These are phyloP conservation scores for Nephelium lappaceum DNA, from an alignment of 345 rosid species.

Conservation along the genomic window DNA sequence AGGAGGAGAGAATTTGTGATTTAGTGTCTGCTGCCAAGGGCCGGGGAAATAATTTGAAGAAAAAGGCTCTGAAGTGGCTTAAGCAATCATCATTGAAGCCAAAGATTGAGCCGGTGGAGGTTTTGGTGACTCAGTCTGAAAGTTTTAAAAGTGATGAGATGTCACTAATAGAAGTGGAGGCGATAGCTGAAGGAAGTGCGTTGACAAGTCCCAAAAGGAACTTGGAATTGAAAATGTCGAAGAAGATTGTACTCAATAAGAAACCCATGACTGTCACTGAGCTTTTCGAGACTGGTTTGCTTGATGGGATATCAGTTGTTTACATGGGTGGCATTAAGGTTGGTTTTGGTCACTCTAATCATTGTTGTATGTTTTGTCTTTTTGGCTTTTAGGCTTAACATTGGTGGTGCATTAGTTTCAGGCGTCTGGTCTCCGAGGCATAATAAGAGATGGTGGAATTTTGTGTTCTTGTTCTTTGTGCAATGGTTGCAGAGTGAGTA, in stretches of 20 bases:
- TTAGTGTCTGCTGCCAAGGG: constrained; percentile 13
- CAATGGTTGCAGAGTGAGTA: constrained; percentile 78
- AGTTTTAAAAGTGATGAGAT: constrained; percentile 33
- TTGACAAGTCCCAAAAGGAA: constrained; percentile 47
- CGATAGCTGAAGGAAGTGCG: constrained; percentile 55
- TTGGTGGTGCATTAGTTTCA: constrained; percentile 49
- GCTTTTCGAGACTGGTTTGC: constrained; percentile 91
- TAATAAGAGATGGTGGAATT: constrained; percentile 85
- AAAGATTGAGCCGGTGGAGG: constrained; percentile 46
- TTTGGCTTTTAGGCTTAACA: constrained; percentile 16
- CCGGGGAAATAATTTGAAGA: constrained; percentile 16
- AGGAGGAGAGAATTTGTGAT: constrained; percentile 25
- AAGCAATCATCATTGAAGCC: constrained; percentile 34
- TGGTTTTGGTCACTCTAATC: constrained; percentile 12
- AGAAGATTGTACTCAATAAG: constrained; percentile 47
- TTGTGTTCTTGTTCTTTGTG: constrained; percentile 84
- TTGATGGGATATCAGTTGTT: constrained; percentile 81
- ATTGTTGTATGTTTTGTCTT: background rate
- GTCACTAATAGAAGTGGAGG: constrained; percentile 47
- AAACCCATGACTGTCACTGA: constrained; percentile 85
- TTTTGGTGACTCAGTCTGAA: constrained; percentile 41
- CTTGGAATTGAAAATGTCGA: constrained; percentile 59
- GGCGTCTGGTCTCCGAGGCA: constrained; percentile 89
- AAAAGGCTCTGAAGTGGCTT: constrained; percentile 34
- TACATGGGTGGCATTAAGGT: constrained; percentile 92